Conservation (phyloP, 305 asterid species). For the Rubia balearica region DNA sequence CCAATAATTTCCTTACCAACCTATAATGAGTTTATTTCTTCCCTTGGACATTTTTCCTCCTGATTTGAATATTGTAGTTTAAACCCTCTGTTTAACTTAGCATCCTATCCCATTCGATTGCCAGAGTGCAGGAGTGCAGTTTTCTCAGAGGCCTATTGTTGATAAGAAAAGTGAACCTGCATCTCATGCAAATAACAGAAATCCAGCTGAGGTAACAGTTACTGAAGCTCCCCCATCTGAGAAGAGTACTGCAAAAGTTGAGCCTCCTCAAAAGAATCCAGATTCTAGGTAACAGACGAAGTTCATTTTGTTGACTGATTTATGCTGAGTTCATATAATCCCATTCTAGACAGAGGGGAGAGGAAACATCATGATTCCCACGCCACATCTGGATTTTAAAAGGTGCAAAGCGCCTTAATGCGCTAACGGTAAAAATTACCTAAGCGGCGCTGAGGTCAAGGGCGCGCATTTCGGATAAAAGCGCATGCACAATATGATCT, state of each 20-base stretch:
- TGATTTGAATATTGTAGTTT: constrained; percentile 3
- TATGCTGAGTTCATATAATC: background rate
- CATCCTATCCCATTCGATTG: constrained; percentile 6
- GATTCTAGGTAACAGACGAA: constrained; percentile 51
- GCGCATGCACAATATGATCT: too few species aligned
- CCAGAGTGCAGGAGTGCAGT: constrained; percentile 93
- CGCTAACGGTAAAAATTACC: too few species aligned
- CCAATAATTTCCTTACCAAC: background rate
- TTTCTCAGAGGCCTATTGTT: constrained; percentile 55
- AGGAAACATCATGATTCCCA: background rate
- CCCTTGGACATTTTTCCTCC: background rate
- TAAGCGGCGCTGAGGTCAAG: too few species aligned
- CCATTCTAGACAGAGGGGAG: background rate
- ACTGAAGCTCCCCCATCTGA: constrained; percentile 43
- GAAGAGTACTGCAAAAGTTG: constrained; percentile 38
- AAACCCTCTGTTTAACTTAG: constrained; percentile 7
- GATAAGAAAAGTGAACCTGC: constrained; percentile 36
- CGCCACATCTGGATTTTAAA: too few species aligned
- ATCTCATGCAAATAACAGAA: constrained; percentile 31
- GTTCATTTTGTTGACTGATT: background rate
- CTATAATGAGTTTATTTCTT: background rate
- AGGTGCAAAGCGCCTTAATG: too few species aligned
- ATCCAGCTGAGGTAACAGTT: constrained; percentile 32
- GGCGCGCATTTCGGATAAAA: too few species aligned
- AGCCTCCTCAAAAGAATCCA: constrained; percentile 39